Base-by-base conservation (phyloP, 164 flowering plant genomes). In the Vitis rupestris region DNA sequence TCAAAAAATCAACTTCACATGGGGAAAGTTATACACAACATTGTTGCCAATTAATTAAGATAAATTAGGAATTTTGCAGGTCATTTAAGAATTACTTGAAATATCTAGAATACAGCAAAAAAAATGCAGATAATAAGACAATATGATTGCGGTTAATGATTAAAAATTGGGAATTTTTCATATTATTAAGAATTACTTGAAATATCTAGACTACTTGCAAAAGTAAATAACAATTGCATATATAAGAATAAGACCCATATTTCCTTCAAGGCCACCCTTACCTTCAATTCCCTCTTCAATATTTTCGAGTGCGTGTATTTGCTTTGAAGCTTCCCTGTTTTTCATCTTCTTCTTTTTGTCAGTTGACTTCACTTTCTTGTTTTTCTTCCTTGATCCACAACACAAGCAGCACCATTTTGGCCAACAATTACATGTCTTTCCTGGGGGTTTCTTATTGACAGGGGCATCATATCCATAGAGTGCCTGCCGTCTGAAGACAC, bases 401-500 rank as follows among this genome's bases (percentile, higher is more conserved):
- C 92, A 86, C 17, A 66, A 72, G 80, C 88, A 83, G 68, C 90
- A 90, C 96, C 91, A 88, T 79, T 78, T 90, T 17, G 96, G 96
- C 87, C 75, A 86, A 72, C 97, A 90, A 69, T 88, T 88, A 72
- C 93, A 90, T 3, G 88, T 75, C 79, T 74, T 84, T 49, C 82
- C 72, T 9, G 89, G 87, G 6, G 87, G 73, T 70, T 85, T 87
- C 85, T 82, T 80, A 79, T 85, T 81, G 23, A 17, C 30, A 8
- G 91, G 96, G 51, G 93, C 90, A 87, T 88, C 92, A 80, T 83
- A 83, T 23, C 96, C 93, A 74, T 90, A 90, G 11, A 90, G 84
- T 4, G 94, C 94, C 59, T 81, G 86, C 82, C 92, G 86, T 64
- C 92, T 77, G 80, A 90, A 90, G 65, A 87, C 87, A 68, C 92